A percentile compares a stretch with the other conserved stretches of the same genome.
phyloP scores from a whole-genome alignment of 352 stramenopile genomes.

The Globisporangium mamillatum region DNA sequence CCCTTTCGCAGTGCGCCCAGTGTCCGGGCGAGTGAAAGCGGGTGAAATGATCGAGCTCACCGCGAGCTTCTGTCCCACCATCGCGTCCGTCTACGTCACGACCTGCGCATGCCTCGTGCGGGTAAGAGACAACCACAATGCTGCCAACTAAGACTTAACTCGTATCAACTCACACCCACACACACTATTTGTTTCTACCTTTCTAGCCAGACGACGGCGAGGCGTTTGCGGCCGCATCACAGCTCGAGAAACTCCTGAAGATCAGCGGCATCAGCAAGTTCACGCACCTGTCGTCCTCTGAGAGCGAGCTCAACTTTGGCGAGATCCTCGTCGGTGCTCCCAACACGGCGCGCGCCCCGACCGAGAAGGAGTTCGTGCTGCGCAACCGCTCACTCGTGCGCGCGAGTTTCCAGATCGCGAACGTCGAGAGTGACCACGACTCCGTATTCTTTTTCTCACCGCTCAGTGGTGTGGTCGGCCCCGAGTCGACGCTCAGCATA shows the following conservation, averaged over 20 bases:
- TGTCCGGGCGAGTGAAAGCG: conserved; percentile 56
- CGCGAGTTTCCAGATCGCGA: conserved; percentile 69
- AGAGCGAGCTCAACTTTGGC: conserved; percentile 81
- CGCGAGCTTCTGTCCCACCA: conserved; percentile 63
- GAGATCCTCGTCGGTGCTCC: conserved; percentile 71
- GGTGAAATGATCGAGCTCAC: conserved; percentile 65
- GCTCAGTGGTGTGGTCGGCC: conserved; percentile 56
- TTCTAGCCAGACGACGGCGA: conserved; percentile 29
- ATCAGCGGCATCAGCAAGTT: conserved; percentile 90
- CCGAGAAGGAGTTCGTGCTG: conserved; percentile 82
- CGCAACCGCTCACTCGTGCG: conserved; percentile 90
- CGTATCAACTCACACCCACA: background rate
- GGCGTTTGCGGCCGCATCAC: conserved; percentile 19
- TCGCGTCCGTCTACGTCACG: conserved; percentile 85
- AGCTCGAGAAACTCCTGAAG: conserved; percentile 68
- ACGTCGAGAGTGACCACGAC: conserved; percentile 83
- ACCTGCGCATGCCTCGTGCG: conserved; percentile 62
- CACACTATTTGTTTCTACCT: background rate
- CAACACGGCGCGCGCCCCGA: conserved; percentile 39
- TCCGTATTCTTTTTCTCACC: conserved; percentile 85
- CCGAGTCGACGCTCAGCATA: conserved; percentile 68
- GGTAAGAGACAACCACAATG: conserved; percentile 30
- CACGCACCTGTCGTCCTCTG: conserved; percentile 79
- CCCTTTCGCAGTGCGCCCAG: conserved; percentile 82
- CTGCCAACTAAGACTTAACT: too few relatives aligned